Percentiles rank a stretch among this genome's conserved stretches.
Conservation (phyloP, 768 basidiomycete species). For the Mycena rebaudengoi region DNA sequence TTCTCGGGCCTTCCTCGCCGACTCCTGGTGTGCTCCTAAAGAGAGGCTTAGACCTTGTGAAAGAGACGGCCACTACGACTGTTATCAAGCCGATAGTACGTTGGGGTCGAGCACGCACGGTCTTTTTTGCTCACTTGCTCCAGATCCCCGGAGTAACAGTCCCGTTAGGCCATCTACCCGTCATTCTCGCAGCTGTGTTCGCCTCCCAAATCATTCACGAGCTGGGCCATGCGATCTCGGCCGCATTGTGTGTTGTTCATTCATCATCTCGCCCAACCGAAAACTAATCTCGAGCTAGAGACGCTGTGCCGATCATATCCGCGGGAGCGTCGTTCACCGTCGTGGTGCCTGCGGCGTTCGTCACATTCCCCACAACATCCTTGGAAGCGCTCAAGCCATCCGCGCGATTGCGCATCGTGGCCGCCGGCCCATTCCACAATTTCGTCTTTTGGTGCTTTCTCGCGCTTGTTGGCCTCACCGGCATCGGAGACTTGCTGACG, state of each 20-base stretch:
- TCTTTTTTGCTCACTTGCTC: neutral
- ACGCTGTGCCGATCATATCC: slow-evolving; percentile 67
- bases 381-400: slow-evolving; percentile 49
- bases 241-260: slow-evolving; percentile 65
- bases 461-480: slow-evolving; percentile 42
- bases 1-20: slow-evolving; percentile 10
- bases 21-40: slow-evolving; percentile 12
- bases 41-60: slow-evolving; percentile 23
- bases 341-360: slow-evolving; percentile 79
- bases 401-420: slow-evolving; percentile 66
- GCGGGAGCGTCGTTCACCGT: slow-evolving; percentile 69
- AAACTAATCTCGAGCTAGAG: slow-evolving; percentile 49
- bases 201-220: slow-evolving; percentile 81
- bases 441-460: slow-evolving; percentile 64
- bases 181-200: slow-evolving; percentile 69
- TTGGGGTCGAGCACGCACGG: slow-evolving; percentile 14
- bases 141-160: slow-evolving; percentile 88
- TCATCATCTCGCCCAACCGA: neutral
- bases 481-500: slow-evolving; percentile 38
- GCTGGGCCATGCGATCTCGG: slow-evolving; percentile 79
- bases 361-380: slow-evolving; percentile 59
- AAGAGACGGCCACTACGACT: slow-evolving; percentile 2
- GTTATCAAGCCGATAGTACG: slow-evolving; percentile 45
- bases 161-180: slow-evolving; percentile 74
- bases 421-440: slow-evolving; percentile 86